Evolutionary conservation across 108 stramenopile species (phyloP), one percentile per base, ranked within the genome.

Genomic region (Stephanodiscus minutulus): DNA sequence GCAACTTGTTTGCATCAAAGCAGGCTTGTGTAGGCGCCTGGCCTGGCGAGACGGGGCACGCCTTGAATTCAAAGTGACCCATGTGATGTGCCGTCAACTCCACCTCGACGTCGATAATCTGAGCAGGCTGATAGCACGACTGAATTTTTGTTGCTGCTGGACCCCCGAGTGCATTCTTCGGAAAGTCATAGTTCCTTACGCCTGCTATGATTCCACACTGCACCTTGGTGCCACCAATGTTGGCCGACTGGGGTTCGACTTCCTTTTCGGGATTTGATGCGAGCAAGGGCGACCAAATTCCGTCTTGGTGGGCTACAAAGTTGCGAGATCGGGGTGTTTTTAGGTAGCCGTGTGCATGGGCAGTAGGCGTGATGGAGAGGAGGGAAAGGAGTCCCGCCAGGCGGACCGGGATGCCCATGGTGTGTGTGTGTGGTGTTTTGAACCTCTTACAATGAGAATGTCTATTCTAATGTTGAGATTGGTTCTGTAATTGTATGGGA

Each of bases 61-160:
- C 86, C 17, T 64, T 54, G 69, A 82, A 53, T 44, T 70, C 70
- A 21, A 84, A 66, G 62, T 87, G 83, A 25, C 86, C 86, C 55
- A 44, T 70, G 58, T 84, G 86, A 74, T 87, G 83, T 0, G 83
- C 81, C 54, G 53, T 68, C 13, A 68, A 33, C 11, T n/a, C 2
- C 53, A 47, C 50, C 50, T 56, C 54, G 1, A 68, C 5, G 31
- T 46, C 66, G n/a, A 68, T 37, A 8, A 27, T 29, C 22, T 53
- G 31, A 5, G 36, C 66, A 5, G 20, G 66, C 29, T 17, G 21
- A 17, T 68, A 68, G 20, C 53, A 56, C 7, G 50, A 0, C 66
- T 68, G 66, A 31, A 22, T 17, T 9, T 56, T 68, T 4, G 25
- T 5, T 5, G 25, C 7, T 54, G 56, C 28, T 15, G 54, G 52